Conservation (phyloP, 805 yeast genomes). For the Peterozyma toletana region DNA sequence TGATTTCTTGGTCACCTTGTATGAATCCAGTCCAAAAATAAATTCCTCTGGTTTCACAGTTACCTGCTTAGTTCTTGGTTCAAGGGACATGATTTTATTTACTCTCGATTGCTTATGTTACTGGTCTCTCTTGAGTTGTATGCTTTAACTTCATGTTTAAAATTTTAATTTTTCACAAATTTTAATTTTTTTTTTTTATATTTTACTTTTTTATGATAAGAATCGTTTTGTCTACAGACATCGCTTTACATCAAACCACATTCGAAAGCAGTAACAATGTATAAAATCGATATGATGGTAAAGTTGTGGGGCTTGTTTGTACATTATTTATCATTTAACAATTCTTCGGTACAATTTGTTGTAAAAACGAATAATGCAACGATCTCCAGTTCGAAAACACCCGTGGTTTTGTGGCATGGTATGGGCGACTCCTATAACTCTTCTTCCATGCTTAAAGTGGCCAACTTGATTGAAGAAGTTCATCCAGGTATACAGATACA, state of each 20-base stretch:
- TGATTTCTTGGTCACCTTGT: slow-evolving; percentile 15
- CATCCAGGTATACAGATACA: slow-evolving; percentile 47
- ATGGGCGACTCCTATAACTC: slow-evolving; percentile 72
- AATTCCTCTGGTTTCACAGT: slow-evolving; percentile 4
- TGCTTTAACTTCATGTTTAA: background rate
- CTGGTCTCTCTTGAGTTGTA: no score
- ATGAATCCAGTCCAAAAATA: slow-evolving; percentile 10
- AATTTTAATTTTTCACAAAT: background rate
- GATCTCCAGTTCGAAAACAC: slow-evolving; percentile 13
- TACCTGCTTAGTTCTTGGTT: background rate
- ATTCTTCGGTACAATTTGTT: no score
- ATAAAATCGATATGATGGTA: no score
- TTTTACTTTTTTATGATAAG: background rate
- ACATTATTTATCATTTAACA: no score
- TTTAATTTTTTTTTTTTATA: background rate
- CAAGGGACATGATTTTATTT: no score
- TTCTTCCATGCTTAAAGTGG: slow-evolving; percentile 42
- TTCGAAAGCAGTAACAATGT: no score
- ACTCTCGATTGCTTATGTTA: no score
- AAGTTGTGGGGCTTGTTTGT: no score
- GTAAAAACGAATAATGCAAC: no score
- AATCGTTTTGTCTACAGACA: background rate
- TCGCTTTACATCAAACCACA: no score
- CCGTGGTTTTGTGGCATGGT: slow-evolving; percentile 80
- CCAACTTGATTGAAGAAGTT: slow-evolving; percentile 29